Base-by-base conservation (phyloP, 768 basidiomycete species). In the Melanogaster broomeanus region DNA sequence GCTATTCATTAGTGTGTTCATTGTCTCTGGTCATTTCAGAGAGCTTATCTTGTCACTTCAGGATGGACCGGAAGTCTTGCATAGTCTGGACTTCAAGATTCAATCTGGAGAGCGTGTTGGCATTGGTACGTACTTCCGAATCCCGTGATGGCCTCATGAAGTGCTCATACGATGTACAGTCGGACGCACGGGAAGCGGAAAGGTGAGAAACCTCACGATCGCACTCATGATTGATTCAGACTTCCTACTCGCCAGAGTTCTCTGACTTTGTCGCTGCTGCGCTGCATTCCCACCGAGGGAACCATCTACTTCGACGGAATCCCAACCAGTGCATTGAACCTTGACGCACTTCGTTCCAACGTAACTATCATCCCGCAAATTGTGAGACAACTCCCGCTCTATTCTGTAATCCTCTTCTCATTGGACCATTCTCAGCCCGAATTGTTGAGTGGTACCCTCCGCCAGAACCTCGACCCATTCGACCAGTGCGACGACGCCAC, bases 291-390 rank as follows among this genome's bases (percentile, higher is more conserved):
- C 18, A 81, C 78, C 6, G 74, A 75, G 44, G 83, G 83, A 15
- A 67, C 65, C 13, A 75, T 84, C 24, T 72, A 70, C 53, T 83
- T 78, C 55, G 82, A 84, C 54, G 80, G 76, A 5, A 50, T 77
- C 33, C 69, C 68, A 9, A 79, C 76, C 2, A 66, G 71, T 47
- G 58, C 63, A 2, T 61, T 84, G 62, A 84, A 84, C 62, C 65
- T 84, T 1, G 73, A 83, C 38, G 75, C 74, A 8, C 68, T 85
- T 7, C 69, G 83, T 9, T 72, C 74, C 0, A 73, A 74, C 48
- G 75, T 84, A 46, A 84, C 82, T 31, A 81, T 83, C 64, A 83
- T 84, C 37, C 83, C 83, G 2, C 82, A 84, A 58, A 62, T 72
- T 38, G 80, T 81, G 49, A 62, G 77, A 31, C 10, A 30, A 10